phyloP scores from a whole-genome alignment of 495 filamentous ascomycete species.

The Penicillium steckii region DNA sequence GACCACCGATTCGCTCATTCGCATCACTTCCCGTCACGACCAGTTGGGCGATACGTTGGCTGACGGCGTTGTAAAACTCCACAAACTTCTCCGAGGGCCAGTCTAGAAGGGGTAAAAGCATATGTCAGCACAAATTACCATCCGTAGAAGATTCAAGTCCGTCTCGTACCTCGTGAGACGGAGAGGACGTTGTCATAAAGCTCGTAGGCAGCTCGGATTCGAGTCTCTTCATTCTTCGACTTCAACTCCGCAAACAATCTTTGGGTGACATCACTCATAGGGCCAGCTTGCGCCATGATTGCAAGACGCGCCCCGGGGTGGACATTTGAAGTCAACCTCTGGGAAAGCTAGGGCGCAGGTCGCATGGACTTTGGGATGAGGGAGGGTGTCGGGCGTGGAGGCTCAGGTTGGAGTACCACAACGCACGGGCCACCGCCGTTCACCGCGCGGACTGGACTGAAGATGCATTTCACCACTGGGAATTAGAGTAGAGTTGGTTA shows the following conservation, averaged over 20 bases:
- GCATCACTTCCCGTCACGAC: constrained; percentile 78
- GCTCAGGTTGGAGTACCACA: constrained; percentile 23
- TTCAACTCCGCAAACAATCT: constrained; percentile 51
- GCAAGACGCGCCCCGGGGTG: constrained; percentile 39
- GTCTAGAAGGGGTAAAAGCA: constrained; percentile 52
- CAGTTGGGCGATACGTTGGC: constrained; percentile 69
- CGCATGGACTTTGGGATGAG: constrained; percentile 23
- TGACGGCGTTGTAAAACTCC: constrained; percentile 76
- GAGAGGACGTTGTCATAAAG: constrained; percentile 50
- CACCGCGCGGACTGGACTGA: background rate
- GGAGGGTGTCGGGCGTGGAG: constrained; percentile 17
- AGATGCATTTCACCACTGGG: background rate
- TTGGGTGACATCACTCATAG: constrained; percentile 47
- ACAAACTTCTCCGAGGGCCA: constrained; percentile 73
- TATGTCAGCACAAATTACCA: constrained; percentile 9
- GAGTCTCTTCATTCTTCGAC: constrained; percentile 53
- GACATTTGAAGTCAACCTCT: constrained; percentile 47
- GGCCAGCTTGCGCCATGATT: constrained; percentile 52
- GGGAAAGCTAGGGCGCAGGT: constrained; percentile 28
- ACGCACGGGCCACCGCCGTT: constrained; percentile 23
- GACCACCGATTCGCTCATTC: constrained; percentile 83
- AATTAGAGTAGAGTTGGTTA: too few relatives aligned
- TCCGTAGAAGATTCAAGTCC: background rate
- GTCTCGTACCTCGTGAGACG: constrained; percentile 47
- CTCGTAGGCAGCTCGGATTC: constrained; percentile 51